Evolutionary conservation across 2,329 filamentous ascomycete genomes (phyloP), one percentile per base, ranked within the genome.

Genomic region (Graphilbum sp.): DNA sequence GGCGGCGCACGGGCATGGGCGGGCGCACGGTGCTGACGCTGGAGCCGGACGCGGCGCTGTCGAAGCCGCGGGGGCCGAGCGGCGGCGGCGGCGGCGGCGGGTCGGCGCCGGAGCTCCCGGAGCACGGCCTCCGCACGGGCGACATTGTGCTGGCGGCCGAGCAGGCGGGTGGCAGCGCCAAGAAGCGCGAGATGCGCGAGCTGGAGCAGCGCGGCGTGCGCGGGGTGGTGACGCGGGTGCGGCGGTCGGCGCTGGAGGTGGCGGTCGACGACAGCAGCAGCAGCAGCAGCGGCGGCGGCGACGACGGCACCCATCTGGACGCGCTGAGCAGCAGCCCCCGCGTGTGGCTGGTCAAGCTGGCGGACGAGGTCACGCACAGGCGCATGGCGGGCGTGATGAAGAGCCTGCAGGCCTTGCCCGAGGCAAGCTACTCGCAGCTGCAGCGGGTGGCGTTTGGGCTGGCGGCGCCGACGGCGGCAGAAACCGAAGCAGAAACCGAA

Each of bases 21-120:
- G 90, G 90, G n/a, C 82, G 85, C 46, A 85, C 83, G 0, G 79
- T 98, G 2, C 62, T 95, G 4, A 87, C 95, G 55, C 73, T 98
- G 6, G 63, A 61, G 2, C 56, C 60, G 2, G 61, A 62, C 15
- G 63, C 74, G 0, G 88, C 95, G 2, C 66, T 70, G 4, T 56
- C 59, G 5, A 41, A 36, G 16, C 49, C 46, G 27, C 37, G 35
- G 17, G 43, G 21, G 43, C 46, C 4, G 4, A 19, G 16, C 13
- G 20, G 25, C 11, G 20, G 13, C 1, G 15, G 30, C 3, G 3
- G 29, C 5, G 17, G 35, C 23, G 11, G 11, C 15, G 31, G 12
- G 17, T n/a, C 12, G 15, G 17, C 34, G 40, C 50, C 17, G 57
- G 72, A 75, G 44, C 60, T 88, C 17, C 76, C 78, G 1, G 78